These are phyloP conservation scores for Petunia hybrid DNA, from an alignment of 305 asterid species.

Conservation along the genomic window DNA sequence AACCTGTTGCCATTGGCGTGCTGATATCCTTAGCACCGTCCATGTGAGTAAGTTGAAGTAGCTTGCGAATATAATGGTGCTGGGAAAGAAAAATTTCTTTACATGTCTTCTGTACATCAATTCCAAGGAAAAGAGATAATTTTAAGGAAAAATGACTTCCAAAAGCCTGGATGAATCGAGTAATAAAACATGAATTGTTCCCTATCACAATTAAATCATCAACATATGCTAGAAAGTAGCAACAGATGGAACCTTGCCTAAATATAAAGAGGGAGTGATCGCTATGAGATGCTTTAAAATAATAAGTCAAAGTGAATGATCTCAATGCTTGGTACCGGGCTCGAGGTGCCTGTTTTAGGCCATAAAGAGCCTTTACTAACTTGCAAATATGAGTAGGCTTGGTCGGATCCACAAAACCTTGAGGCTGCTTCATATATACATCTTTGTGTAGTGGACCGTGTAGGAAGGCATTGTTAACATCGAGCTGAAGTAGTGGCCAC, in stretches of 20 bases:
- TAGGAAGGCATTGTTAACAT: too few species aligned
- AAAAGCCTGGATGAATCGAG: neutral
- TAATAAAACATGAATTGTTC: neutral
- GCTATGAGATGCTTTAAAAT: too few species aligned
- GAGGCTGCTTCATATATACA: neutral
- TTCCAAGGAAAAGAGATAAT: neutral
- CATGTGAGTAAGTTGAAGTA: neutral
- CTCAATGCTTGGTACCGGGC: neutral
- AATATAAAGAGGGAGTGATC: neutral
- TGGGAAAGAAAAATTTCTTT: neutral
- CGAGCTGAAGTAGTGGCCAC: too few species aligned
- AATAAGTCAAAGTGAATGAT: too few species aligned
- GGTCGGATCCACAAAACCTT: neutral
- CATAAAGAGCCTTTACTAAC: neutral
- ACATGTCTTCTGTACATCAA: neutral
- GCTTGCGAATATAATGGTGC: neutral
- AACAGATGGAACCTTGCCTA: neutral
- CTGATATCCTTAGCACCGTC: neutral
- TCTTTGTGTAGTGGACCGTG: neutral
- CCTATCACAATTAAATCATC: neutral
- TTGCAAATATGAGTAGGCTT: neutral
- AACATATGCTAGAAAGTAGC: too few species aligned
- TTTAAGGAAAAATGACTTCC: neutral
- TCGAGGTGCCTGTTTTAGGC: neutral
- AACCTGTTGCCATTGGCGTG: neutral